Evolutionary conservation across 225 moss, liverwort and hornwort species (phyloP), one percentile per base, ranked within the genome.

Genomic region (Polytrichum formosum): DNA sequence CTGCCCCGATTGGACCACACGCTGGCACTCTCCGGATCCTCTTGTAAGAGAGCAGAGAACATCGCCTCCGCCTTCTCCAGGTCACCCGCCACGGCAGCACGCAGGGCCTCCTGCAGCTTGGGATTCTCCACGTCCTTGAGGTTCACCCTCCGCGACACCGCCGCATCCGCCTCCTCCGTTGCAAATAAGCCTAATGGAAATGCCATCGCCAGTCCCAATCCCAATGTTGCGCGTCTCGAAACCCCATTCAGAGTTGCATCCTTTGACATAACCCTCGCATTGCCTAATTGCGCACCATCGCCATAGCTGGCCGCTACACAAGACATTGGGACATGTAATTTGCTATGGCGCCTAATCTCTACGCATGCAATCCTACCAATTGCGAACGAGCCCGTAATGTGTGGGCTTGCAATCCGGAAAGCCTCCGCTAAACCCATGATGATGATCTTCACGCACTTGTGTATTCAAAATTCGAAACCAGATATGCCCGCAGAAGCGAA

Each of bases 1-100:
- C 96, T 96, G 7, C 96, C 96, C 18, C 93, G 80, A 73, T 96
- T 96, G 7, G 96, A 96, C 96, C 96, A 96, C 62, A 88, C 91
- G 31, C 96, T 96, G 17, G 96, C 96, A 62, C 96, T 93, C 7
- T 53, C 67, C 1, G 96, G 96, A 63, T 96, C 93, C 67, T 90
- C 90, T 22, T 81, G 81, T 26, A 96, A 72, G 22, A 96, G 21
- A 74, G 90, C 87, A 18, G 96, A 85, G 81, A 96, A 96, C 70
- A 96, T 27, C 18, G 18, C 70, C 78, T 96, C 96, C 0, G 96
- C 96, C 65, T 84, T 87, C 72, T 91, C 91, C 82, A 96, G 70
- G 66, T 96, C 96, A 28, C 96, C 95, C n/a, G 72, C 90, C 20
- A 96, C 93, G 2, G 95, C 95, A 0, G 92, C 94, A 26, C 92